Evolutionary conservation across 371 early-diverging fungal genomes (phyloP).

Genomic region (Globomyces sp.): DNA sequence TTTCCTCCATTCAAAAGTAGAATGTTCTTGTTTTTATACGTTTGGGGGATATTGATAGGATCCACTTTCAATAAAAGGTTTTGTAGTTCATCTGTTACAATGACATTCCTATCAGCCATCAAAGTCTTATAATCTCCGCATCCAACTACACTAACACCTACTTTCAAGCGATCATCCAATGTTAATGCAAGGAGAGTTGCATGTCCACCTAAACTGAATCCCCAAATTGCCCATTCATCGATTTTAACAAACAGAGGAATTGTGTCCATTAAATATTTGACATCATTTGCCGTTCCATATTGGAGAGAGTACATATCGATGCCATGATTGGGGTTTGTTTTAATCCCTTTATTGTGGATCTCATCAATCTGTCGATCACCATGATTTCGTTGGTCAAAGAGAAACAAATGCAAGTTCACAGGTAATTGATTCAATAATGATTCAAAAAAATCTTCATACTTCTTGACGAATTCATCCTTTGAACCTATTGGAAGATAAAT

Average conservation of each 20-base stretch:
- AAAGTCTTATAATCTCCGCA: slow-evolving; percentile 35
- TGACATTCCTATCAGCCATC: slow-evolving; percentile 19
- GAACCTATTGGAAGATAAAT: too few species aligned
- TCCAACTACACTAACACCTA: slow-evolving; percentile 29
- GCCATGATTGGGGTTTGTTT: slow-evolving; percentile 50
- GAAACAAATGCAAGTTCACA: slow-evolving; percentile 20
- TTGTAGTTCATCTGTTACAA: not conserved
- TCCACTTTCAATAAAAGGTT: not conserved
- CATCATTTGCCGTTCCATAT: slow-evolving; percentile 42
- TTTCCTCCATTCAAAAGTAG: not conserved
- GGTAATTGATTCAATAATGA: not conserved
- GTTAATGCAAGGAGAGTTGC: slow-evolving; percentile 50
- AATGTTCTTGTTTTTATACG: not conserved
- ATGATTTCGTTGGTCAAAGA: slow-evolving; percentile 61
- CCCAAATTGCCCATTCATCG: slow-evolving; percentile 50
- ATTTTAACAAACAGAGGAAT: slow-evolving; percentile 43
- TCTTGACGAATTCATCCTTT: too few species aligned
- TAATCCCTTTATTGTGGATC: slow-evolving; percentile 33
- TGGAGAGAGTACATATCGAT: slow-evolving; percentile 57
- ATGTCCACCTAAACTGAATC: slow-evolving; percentile 61
- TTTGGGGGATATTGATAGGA: slow-evolving; percentile 6
- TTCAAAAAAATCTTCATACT: too few species aligned
- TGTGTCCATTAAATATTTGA: slow-evolving; percentile 53
- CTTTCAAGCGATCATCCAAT: slow-evolving; percentile 37
- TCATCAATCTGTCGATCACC: slow-evolving; percentile 46